A percentile compares a stretch with the other conserved stretches of the same genome.
Conservation (phyloP, 345 rosid species). For the Ailanthus altissimus region DNA sequence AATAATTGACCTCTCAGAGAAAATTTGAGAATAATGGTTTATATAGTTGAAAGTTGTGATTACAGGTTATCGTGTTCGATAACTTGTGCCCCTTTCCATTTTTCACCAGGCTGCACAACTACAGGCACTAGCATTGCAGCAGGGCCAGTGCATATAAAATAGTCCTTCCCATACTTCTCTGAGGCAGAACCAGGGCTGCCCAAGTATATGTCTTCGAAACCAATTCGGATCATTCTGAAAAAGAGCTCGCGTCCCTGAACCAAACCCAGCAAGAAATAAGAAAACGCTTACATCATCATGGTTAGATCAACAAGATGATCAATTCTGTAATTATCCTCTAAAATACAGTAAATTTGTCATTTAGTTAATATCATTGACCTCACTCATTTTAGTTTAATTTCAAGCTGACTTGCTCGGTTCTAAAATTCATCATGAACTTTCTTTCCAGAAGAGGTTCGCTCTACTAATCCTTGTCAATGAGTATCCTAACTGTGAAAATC, state of each 20-base stretch:
- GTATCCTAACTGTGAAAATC: not conserved
- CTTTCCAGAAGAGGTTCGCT: no score
- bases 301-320: no score
- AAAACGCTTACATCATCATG: not conserved
- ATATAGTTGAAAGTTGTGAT: constrained; percentile 22
- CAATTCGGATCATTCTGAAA: constrained; percentile 75
- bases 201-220: constrained; percentile 70
- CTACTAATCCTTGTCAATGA: not conserved
- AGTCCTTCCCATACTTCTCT: constrained; percentile 63
- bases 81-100: constrained; percentile 87
- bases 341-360: no score
- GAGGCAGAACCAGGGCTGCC: constrained; percentile 54
- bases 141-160: constrained; percentile 82
- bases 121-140: constrained; percentile 76
- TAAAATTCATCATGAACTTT: not conserved
- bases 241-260: constrained; percentile 73
- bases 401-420: no score
- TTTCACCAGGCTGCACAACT: constrained; percentile 57
- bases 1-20: not conserved
- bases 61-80: constrained; percentile 92
- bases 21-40: not conserved
- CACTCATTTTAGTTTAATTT: no score
- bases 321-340: no score
- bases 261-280: not conserved
- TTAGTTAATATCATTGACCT: no score